A percentile compares a stretch with the other conserved stretches of the same genome.
phyloP scores from a whole-genome alignment of 2,329 filamentous ascomycete species.

The Stagonosporopsis chrysanthemi region DNA sequence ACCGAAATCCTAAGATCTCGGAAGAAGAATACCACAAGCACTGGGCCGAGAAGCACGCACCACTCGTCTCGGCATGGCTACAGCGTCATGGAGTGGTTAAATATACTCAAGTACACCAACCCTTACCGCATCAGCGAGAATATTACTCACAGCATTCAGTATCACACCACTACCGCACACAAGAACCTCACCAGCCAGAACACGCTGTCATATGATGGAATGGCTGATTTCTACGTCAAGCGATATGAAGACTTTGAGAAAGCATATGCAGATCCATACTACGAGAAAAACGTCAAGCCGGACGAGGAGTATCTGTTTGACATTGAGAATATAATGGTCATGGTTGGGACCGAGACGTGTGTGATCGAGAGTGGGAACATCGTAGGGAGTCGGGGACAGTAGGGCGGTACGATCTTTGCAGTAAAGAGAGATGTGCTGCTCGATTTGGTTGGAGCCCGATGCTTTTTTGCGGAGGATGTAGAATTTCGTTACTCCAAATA shows the following conservation, averaged over 20 bases:
- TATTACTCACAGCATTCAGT: conserved; percentile 12
- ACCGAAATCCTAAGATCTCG: conserved; percentile 29
- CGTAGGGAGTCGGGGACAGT: background rate
- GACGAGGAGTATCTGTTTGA: conserved; percentile 36
- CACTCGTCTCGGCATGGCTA: conserved; percentile 31
- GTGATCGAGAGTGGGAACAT: conserved; percentile 10
- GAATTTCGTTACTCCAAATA: too few relatives aligned
- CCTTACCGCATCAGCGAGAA: background rate
- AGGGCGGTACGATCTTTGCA: background rate
- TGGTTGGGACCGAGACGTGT: conserved; percentile 12
- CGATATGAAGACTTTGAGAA: conserved; percentile 35
- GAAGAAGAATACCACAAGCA: conserved; percentile 36
- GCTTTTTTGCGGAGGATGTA: too few relatives aligned
- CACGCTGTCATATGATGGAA: conserved; percentile 30
- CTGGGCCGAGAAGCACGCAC: conserved; percentile 35
- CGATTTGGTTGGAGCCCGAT: background rate
- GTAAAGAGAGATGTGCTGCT: background rate
- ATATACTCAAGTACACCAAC: conserved; percentile 31
- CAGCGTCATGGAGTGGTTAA: conserved; percentile 32
- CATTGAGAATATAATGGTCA: conserved; percentile 19
- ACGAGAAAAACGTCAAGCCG: conserved; percentile 28
- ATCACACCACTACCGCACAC: conserved; percentile 31
- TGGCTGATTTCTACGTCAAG: conserved; percentile 37
- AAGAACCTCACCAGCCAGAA: conserved; percentile 26
- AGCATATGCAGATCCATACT: conserved; percentile 34